phyloP scores from a whole-genome alignment of 1,284 basidiomycete species.

The Athelia psychrophila region DNA sequence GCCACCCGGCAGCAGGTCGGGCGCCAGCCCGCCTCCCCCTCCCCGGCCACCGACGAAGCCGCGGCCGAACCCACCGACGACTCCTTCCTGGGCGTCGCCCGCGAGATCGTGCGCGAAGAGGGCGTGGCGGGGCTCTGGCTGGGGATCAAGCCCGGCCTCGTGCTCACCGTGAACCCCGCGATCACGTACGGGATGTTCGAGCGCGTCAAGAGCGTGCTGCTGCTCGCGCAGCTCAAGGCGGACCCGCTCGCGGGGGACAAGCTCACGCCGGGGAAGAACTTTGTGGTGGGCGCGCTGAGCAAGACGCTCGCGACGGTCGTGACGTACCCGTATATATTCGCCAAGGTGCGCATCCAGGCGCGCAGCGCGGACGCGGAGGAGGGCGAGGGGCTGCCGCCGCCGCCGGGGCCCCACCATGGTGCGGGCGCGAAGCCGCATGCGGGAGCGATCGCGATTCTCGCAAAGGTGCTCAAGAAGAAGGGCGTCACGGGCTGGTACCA shows the following conservation, averaged over 20 bases:
- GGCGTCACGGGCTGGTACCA: conserved; percentile 94
- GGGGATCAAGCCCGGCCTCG: conserved; percentile 89
- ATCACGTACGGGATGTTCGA: conserved; percentile 99
- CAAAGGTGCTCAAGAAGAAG: conserved; percentile 70
- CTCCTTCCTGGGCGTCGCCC: conserved; percentile 77
- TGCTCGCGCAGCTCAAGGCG: conserved; percentile 50
- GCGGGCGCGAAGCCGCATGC: conserved; percentile 49
- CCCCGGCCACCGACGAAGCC: conserved; percentile 11
- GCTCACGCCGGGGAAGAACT: conserved; percentile 79
- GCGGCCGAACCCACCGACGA: conserved; percentile 41
- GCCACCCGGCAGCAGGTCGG: conserved; percentile 96
- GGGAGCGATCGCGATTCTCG: conserved; percentile 78
- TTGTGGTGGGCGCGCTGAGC: conserved; percentile 88
- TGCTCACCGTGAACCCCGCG: conserved; percentile 95
- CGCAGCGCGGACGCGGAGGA: conserved; percentile 56
- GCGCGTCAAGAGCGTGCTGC: conserved; percentile 75
- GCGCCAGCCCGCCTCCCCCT: conserved; percentile 17
- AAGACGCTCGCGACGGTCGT: conserved; percentile 97
- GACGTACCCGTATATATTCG: conserved; percentile 93
- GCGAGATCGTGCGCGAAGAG: conserved; percentile 90
- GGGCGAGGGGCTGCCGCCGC: conserved; percentile 30
- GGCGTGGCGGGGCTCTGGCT: conserved; percentile 93
- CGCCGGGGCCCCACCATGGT: conserved; percentile 33
- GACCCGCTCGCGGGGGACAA: conserved; percentile 48
- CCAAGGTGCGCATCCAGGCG: conserved; percentile 96